Base-by-base conservation (phyloP, 306 rosid species). In the Crotalaria pallida region DNA sequence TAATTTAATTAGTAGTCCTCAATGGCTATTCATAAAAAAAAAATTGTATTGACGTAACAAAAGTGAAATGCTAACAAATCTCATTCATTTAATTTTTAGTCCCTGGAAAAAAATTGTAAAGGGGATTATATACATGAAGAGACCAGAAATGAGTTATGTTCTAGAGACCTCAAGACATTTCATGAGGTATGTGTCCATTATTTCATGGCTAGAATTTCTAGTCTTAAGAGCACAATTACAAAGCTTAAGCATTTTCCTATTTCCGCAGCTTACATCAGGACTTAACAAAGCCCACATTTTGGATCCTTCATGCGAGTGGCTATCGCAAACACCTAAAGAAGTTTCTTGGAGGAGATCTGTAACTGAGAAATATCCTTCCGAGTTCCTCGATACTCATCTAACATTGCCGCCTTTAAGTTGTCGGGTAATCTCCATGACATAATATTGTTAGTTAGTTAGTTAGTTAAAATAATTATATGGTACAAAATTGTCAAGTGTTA, bases 61-160 rank as follows among this genome's bases (percentile, higher is more conserved):
- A 29, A 10, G 16, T 4, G 10, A 9, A 26, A 50, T n/a, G 31
- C 67, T 40, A 18, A 24, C 9, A 4, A 17, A 5, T 23, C 40
- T n/a, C n/a, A 21, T n/a, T 44, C 16, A 8, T 11, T 10, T 8
- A 18, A 34, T 65, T 27, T 36, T 21, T 72, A 81, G 91, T 84
- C 88, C 18, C 23, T 81, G 44, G 49, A 34, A 69, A 75, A 13
- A 55, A 84, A 58, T 40, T 87, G 96, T 36, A 16, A 43, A 60
- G 84, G 82, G 44, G 73, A 86, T 5, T 86, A 82, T 40, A 0
- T 0, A 6, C 12, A 58, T 41, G 34, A 61, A 45, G 76, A 77
- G 55, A 69, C 77, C 3, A 27, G 16, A 17, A 83, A 75, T 2
- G 40, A 43, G 15, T 24, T 68, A 13, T 89, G 96, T 49, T 16